These are phyloP conservation scores for Ophiostoma pallidulum DNA, from an alignment of 2,329 filamentous ascomycete genomes.

Conservation along the genomic window DNA sequence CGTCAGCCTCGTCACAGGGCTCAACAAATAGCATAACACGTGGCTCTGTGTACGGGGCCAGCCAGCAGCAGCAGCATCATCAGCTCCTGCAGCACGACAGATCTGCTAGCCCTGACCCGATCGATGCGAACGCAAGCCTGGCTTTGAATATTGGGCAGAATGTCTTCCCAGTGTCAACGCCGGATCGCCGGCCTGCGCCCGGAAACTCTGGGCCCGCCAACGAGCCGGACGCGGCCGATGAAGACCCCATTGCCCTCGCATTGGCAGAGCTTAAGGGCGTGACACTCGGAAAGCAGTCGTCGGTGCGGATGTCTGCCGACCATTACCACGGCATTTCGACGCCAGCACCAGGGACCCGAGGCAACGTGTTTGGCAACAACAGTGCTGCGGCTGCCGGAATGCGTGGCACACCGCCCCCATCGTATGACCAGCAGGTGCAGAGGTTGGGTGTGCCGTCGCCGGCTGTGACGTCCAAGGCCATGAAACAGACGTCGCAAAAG, in stretches of 20 bases:
- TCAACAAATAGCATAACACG: slow-evolving; percentile 13
- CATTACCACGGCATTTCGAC: slow-evolving; percentile 89
- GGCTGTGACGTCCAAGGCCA: slow-evolving; percentile 84
- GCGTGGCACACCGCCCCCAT: slow-evolving; percentile 74
- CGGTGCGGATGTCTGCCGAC: slow-evolving; percentile 83
- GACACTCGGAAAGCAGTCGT: slow-evolving; percentile 64
- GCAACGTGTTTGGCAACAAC: slow-evolving; percentile 24
- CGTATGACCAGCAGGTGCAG: slow-evolving; percentile 70
- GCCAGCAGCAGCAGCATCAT: slow-evolving; percentile 19
- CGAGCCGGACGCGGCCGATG: slow-evolving; percentile 42
- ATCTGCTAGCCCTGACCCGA: slow-evolving; percentile 65
- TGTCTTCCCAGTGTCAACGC: slow-evolving; percentile 82
- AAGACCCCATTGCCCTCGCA: slow-evolving; percentile 87
- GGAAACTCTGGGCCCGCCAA: slow-evolving; percentile 46
- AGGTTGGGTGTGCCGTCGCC: slow-evolving; percentile 81
- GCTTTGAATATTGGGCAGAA: slow-evolving; percentile 94
- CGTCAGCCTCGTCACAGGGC: slow-evolving; percentile 17
- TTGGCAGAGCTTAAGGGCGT: slow-evolving; percentile 87
- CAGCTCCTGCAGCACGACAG: slow-evolving; percentile 33
- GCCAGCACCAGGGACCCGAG: slow-evolving; percentile 50
- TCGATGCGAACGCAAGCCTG: slow-evolving; percentile 84
- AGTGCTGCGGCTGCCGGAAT: slow-evolving; percentile 44
- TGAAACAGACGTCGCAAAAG: slow-evolving; percentile 90
- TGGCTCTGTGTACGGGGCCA: slow-evolving; percentile 7
- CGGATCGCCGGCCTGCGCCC: slow-evolving; percentile 34